A percentile compares a stretch with the other conserved stretches of the same genome.
Conservation (phyloP, 1,284 basidiomycete species). For the Cystobasidiaceae sp. region DNA sequence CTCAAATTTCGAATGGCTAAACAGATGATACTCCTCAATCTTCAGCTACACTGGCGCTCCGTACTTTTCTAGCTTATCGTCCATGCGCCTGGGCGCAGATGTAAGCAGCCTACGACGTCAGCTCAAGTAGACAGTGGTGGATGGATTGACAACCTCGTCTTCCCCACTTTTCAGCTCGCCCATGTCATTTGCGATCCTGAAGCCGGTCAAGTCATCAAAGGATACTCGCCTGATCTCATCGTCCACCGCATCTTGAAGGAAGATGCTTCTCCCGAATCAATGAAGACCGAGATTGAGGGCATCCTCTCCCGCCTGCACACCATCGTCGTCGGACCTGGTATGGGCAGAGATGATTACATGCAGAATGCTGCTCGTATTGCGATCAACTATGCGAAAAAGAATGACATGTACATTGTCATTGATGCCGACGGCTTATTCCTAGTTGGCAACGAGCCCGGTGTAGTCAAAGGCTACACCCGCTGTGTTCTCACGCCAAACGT, state of each 20-base stretch:
- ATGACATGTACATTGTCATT: conserved; percentile 80
- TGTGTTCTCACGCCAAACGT: conserved; percentile 90
- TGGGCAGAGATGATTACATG: conserved; percentile 87
- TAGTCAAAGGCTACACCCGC: conserved; percentile 72
- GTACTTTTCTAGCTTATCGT: conserved; percentile 84
- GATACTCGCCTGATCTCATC: conserved; percentile 87
- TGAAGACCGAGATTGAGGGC: conserved; percentile 58
- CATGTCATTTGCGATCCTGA: conserved; percentile 67
- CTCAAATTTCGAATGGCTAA: neutral
- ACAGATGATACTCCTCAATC: neutral
- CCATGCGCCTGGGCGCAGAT: conserved; percentile 55
- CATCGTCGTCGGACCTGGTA: conserved; percentile 85
- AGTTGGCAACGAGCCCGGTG: conserved; percentile 65
- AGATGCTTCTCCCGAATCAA: conserved; percentile 51
- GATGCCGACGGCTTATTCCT: conserved; percentile 87
- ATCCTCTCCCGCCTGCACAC: conserved; percentile 82
- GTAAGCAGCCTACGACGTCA: neutral
- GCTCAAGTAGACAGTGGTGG: neutral
- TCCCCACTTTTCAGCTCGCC: conserved; percentile 69
- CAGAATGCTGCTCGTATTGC: conserved; percentile 58
- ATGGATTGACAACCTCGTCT: neutral
- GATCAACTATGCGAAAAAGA: conserved; percentile 52
- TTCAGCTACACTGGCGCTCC: conserved; percentile 86
- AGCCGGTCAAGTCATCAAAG: conserved; percentile 86
- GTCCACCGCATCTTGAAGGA: conserved; percentile 78